These are phyloP conservation scores for Paraconiothyrium brasiliense DNA, from an alignment of 2,329 filamentous ascomycete genomes.

Conservation along the genomic window DNA sequence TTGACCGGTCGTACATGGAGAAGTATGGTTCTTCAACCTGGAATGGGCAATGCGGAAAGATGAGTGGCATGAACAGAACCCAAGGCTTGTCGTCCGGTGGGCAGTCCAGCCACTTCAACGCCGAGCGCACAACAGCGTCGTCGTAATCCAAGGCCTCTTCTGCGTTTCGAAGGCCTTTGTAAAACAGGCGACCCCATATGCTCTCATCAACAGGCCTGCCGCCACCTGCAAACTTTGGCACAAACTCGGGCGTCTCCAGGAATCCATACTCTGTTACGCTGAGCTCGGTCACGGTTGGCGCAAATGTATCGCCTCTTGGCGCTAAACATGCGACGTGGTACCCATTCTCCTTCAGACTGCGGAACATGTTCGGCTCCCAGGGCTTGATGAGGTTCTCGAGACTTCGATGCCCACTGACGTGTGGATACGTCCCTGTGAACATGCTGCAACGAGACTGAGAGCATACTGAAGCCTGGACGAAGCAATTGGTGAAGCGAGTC, in stretches of 20 bases:
- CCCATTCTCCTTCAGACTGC: conserved; percentile 54
- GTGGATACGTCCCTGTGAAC: conserved; percentile 59
- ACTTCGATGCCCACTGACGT: conserved; percentile 58
- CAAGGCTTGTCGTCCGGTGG: conserved; percentile 55
- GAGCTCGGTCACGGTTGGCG: conserved; percentile 56
- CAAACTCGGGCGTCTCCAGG: conserved; percentile 39
- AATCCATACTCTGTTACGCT: conserved; percentile 59
- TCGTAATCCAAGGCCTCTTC: conserved; percentile 56
- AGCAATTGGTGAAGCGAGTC: conserved; percentile 58
- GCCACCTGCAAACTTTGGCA: conserved; percentile 3
- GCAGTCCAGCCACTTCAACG: conserved; percentile 56
- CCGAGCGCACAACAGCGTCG: conserved; percentile 54
- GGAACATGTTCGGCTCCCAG: conserved; percentile 60
- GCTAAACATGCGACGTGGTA: conserved; percentile 60
- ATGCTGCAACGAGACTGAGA: conserved; percentile 59
- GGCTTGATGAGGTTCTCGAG: conserved; percentile 60
- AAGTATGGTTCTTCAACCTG: conserved; percentile 61
- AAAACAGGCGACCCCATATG: conserved; percentile 55
- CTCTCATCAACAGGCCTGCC: conserved; percentile 29
- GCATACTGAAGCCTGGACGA: conserved; percentile 58
- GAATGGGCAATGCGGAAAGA: conserved; percentile 60
- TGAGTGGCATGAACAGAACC: conserved; percentile 56
- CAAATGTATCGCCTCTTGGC: conserved; percentile 56
- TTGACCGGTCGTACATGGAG: conserved; percentile 55
- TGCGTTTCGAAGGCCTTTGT: conserved; percentile 52